Evolutionary conservation across 2,329 filamentous ascomycete species (phyloP), one percentile per base, ranked within the genome.

Genomic region (Cladosporium sp.): DNA sequence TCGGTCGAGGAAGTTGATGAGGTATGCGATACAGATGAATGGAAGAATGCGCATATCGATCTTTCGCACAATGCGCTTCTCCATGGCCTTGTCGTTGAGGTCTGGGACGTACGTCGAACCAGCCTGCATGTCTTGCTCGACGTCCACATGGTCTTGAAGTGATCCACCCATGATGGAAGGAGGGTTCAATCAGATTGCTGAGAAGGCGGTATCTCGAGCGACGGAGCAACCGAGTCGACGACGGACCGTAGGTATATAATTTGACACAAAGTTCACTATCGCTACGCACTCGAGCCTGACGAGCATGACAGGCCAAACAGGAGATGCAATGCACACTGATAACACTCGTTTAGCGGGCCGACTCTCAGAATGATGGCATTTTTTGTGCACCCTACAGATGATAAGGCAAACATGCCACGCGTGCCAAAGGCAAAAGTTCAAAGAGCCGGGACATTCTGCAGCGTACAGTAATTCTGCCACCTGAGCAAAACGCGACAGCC

Each of bases 11-110:
- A 54, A 59, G 32, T 57, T 59, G 34, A 59, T 45, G 28, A 59
- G 46, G 48, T 59, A 59, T 16, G 52, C 32, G 56, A 88, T 65
- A 44, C 88, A 80, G 54, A 89, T 73, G 70, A 83, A 82, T 0
- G 84, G 84, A 52, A 88, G 72, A 67, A 89, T 54, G 45, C 84
- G 78, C 14, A 76, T 61, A 63, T 90, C 86, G 51, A 89, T 81
- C 70, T 89, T 89, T 58, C 82, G 79, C 65, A 83, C 78, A 59
- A 90, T 70, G 14, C 69, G 74, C 45, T 66, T 71, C 62, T 87
- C 84, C 44, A 55, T 54, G 6, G 48, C 48, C 41, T 43, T 50
- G 48, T 50, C 48, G 32, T 50, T 37, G 31, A 50, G 19, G 18
- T 50, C 48, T 3, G 48, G 48, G n/a, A 50, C 32, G 40, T 43